Evolutionary conservation across 2,329 filamentous ascomycete species (phyloP), one percentile per base, ranked within the genome.

Genomic region (Fusarium sp.): DNA sequence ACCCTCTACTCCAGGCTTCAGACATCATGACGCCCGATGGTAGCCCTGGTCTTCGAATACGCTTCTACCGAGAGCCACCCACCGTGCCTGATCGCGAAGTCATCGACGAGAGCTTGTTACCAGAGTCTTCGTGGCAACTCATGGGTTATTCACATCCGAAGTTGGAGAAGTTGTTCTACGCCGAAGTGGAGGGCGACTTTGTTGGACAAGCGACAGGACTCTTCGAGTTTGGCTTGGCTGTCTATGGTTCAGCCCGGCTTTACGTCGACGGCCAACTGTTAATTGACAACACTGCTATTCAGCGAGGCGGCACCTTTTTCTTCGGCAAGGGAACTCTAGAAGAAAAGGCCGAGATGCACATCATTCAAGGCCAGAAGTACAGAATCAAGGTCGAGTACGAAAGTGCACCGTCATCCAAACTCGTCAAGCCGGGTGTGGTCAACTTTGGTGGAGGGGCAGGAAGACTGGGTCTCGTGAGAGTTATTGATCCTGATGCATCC

Each of bases 321-420:
- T 76, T 81, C 51, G 73, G 75, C 11, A 75, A 71, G 23, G 78
- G 78, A 2, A 77, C 77, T 2, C 64, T 74, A 7, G 78, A 79
- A 59, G 73, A 78, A 59, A 70, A 64, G 14, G 74, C 73, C 1
- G 23, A 31, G 2, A 56, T 50, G 6, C 8, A 29, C 4, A 29
- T 71, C 4, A 11, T 14, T 2, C 56, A 61, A 6, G 69, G 67
- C 8, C 56, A 69, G n/a, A 49, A 5, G 4, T 71, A 71, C 36
- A 33, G 44, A 11, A 49, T 71, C 16, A 56, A 50, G 7, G 62
- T 71, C 11, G 56, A 59, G 4, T 63, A 56, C 16, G 69, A 29
- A 6, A 62, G 65, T 31, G 55, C 38, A 4, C 20, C 54, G 3
- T 58, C 67, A 1, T 64, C 58, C 10, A 69, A 69, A 50, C 27